Evolutionary conservation across 371 early-diverging fungal genomes (phyloP).

Genomic region (Lichtheimia hyalospora): DNA sequence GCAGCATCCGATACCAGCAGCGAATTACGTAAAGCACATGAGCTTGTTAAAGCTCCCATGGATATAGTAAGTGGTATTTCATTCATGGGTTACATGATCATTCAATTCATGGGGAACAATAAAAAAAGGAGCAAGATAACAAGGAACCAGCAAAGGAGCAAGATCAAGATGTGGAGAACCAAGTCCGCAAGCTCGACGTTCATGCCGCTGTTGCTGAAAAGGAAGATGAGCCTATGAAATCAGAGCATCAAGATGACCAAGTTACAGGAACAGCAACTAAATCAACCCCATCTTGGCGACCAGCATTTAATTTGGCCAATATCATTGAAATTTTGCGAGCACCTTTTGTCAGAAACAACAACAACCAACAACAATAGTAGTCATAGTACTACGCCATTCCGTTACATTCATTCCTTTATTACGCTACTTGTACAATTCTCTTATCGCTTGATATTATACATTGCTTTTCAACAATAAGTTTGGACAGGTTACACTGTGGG

Average conservation of each 20-base stretch:
- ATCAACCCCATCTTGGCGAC: not conserved
- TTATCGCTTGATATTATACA: no score
- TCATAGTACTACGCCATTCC: no score
- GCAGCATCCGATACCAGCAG: not conserved
- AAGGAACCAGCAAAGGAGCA: no score
- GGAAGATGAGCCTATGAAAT: not conserved
- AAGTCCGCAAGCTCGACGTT: not conserved
- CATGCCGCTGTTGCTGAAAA: not conserved
- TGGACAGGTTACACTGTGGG: no score
- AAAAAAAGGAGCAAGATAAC: not conserved
- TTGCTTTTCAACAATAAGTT: no score
- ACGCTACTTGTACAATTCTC: no score
- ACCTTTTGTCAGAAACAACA: not conserved
- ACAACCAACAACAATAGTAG: no score
- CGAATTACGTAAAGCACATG: conserved; percentile 2
- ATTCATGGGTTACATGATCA: not conserved
- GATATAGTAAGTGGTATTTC: not conserved
- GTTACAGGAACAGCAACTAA: not conserved
- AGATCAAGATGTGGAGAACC: no score
- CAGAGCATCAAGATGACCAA: not conserved
- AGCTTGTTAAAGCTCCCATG: not conserved
- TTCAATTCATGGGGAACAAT: not conserved
- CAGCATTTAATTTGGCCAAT: not conserved
- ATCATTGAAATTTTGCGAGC: not conserved
- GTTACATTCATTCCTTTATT: no score